A percentile compares a stretch with the other conserved stretches of the same genome.
Evolutionary conservation across 2,329 filamentous ascomycete genomes (phyloP).

Genomic region (Neofusicoccum laricinum): DNA sequence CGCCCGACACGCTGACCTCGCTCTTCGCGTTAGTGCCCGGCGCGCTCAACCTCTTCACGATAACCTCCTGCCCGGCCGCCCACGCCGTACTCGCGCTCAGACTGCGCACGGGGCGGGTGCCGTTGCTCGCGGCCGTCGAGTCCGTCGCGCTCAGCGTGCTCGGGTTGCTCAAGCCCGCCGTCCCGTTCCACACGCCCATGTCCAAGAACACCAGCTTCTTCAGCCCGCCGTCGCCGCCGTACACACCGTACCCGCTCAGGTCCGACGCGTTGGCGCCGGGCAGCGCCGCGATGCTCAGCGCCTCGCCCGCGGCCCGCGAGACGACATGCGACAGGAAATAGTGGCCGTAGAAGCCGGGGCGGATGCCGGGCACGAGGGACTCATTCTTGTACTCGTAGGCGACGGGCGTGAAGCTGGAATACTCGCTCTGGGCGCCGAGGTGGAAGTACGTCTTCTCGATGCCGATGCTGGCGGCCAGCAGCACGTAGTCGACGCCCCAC

Average conservation of each 20-base stretch:
- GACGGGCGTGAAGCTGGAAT: slow-evolving; percentile 14
- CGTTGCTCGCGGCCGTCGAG: slow-evolving; percentile 1
- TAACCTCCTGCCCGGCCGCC: neutral
- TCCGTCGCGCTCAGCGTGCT: slow-evolving; percentile 4
- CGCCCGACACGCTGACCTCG: slow-evolving; percentile 1
- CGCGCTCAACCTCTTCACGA: slow-evolving; percentile 1
- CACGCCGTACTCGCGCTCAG: neutral
- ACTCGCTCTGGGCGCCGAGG: slow-evolving; percentile 40
- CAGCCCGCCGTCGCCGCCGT: neutral
- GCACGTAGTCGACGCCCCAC: slow-evolving; percentile 50
- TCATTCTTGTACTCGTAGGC: slow-evolving; percentile 10
- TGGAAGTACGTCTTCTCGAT: slow-evolving; percentile 45
- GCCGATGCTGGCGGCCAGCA: slow-evolving; percentile 11
- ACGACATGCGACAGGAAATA: slow-evolving; percentile 16
- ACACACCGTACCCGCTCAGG: slow-evolving; percentile 12
- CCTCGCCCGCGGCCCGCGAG: neutral
- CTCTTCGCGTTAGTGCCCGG: slow-evolving; percentile 14
- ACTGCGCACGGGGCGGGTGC: neutral
- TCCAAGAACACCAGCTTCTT: slow-evolving; percentile 12
- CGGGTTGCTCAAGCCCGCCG: slow-evolving; percentile 6
- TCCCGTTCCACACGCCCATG: slow-evolving; percentile 14
- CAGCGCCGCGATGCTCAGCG: neutral
- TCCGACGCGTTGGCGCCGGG: neutral
- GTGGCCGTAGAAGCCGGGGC: slow-evolving; percentile 12
- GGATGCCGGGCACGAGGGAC: slow-evolving; percentile 2